phyloP scores from a whole-genome alignment of 2,329 filamentous ascomycete genomes.

The Nigrospora oryzae region DNA sequence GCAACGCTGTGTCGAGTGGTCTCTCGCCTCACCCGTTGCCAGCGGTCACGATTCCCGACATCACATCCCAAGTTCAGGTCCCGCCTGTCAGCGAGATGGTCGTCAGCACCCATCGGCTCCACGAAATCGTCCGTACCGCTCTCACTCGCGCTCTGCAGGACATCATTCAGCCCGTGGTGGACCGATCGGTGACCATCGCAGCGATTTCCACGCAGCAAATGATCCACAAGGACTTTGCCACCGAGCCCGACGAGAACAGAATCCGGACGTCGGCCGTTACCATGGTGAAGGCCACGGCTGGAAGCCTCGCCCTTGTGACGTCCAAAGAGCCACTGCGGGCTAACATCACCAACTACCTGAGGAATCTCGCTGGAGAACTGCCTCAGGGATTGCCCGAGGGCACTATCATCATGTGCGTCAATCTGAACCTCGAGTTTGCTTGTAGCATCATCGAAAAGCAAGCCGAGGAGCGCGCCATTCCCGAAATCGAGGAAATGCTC shows the following conservation, averaged over 20 bases:
- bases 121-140: conserved; percentile 74
- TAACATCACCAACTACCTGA: conserved; percentile 96
- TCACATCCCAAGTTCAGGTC: conserved; percentile 70
- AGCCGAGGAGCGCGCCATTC: conserved; percentile 84
- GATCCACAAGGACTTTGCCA: conserved; percentile 92
- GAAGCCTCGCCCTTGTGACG: conserved; percentile 90
- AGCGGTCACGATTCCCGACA: conserved; percentile 67
- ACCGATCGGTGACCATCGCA: conserved; percentile 94
- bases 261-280: conserved; percentile 80
- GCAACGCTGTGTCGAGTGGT: conserved; percentile 58
- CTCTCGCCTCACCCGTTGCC: conserved; percentile 73
- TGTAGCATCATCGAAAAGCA: conserved; percentile 93
- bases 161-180: conserved; percentile 95
- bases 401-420: conserved; percentile 96
- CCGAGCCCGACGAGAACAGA: conserved; percentile 82
- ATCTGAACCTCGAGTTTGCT: conserved; percentile 90
- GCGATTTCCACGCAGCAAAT: conserved; percentile 94
- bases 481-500: conserved; percentile 92
- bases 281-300: conserved; percentile 91
- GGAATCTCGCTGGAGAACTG: conserved; percentile 57
- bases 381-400: conserved; percentile 85
- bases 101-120: conserved; percentile 58
- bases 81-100: conserved; percentile 76
- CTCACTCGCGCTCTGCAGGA: conserved; percentile 87
- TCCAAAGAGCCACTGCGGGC: conserved; percentile 94